A percentile compares a stretch with the other conserved stretches of the same genome.
Evolutionary conservation across 768 basidiomycete genomes (phyloP).

Genomic region (Lyophyllum shimeji): DNA sequence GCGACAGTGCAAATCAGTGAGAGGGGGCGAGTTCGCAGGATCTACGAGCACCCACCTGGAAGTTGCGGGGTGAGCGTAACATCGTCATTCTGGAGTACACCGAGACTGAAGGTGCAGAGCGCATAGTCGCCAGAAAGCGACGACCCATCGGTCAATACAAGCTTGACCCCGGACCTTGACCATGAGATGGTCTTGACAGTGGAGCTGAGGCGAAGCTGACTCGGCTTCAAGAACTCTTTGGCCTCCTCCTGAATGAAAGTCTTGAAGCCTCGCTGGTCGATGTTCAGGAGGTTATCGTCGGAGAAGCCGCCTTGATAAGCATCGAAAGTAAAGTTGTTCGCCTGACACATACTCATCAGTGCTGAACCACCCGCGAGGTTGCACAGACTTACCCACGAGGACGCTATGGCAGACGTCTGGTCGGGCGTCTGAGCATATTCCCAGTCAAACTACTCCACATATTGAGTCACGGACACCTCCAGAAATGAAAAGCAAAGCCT

Average conservation of each 20-base stretch:
- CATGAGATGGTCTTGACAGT: conserved; percentile 50
- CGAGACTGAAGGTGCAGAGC: conserved; percentile 67
- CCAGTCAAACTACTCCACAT: conserved; percentile 35
- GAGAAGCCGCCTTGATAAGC: conserved; percentile 58
- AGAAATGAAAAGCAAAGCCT: conserved; percentile 12
- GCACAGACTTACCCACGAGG: conserved; percentile 49
- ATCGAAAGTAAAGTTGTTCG: conserved; percentile 62
- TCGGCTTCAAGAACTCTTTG: conserved; percentile 45
- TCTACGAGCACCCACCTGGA: conserved; percentile 31
- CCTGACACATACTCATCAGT: conserved; percentile 33
- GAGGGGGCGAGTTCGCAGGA: not conserved
- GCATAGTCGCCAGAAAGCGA: conserved; percentile 54
- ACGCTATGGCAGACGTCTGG: conserved; percentile 62
- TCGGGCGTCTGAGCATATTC: conserved; percentile 64
- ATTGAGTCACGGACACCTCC: not conserved
- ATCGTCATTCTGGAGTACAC: conserved; percentile 66
- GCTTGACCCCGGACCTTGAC: conserved; percentile 41
- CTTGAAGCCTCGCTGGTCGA: conserved; percentile 66
- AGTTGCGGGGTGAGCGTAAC: conserved; percentile 54
- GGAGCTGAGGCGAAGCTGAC: conserved; percentile 49
- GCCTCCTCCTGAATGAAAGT: conserved; percentile 58
- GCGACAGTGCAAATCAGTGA: not conserved
- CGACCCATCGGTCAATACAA: conserved; percentile 44
- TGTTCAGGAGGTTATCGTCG: conserved; percentile 47
- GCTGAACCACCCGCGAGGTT: not conserved